phyloP scores from a whole-genome alignment of 345 rosid species.

The Gossypium herbaceum region DNA sequence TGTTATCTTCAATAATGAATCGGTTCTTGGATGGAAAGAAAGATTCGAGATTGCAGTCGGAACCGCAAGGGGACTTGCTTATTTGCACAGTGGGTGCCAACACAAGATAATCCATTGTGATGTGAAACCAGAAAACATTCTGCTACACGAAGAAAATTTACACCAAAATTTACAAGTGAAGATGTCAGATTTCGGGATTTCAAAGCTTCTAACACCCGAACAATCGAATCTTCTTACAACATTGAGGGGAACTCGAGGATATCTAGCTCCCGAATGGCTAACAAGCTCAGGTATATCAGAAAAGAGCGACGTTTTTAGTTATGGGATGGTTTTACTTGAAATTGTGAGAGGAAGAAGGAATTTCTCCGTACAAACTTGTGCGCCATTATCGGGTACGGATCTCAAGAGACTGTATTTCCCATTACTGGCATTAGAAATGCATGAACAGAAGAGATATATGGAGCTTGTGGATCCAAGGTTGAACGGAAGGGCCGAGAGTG shows the following conservation, averaged over 20 bases:
- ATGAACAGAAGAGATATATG: slow-evolving; percentile 55
- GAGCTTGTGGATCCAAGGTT: slow-evolving; percentile 77
- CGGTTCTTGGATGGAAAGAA: slow-evolving; percentile 67
- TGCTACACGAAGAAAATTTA: slow-evolving; percentile 37
- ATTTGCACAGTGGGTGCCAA: slow-evolving; percentile 66
- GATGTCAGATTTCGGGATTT: slow-evolving; percentile 69
- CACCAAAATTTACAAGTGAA: slow-evolving; percentile 45
- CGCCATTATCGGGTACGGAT: slow-evolving; percentile 25
- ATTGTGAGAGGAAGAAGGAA: slow-evolving; percentile 71
- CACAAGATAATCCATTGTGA: slow-evolving; percentile 70
- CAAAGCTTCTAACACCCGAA: slow-evolving; percentile 57
- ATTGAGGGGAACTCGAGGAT: slow-evolving; percentile 81
- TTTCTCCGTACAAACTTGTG: slow-evolving; percentile 34
- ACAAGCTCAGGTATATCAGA: slow-evolving; percentile 64
- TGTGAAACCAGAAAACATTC: slow-evolving; percentile 73
- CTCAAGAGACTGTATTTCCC: slow-evolving; percentile 52
- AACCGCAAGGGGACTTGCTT: slow-evolving; percentile 69
- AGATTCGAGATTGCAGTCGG: slow-evolving; percentile 63
- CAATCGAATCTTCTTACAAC: slow-evolving; percentile 62
- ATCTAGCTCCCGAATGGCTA: slow-evolving; percentile 78
- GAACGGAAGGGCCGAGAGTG: slow-evolving; percentile 56
- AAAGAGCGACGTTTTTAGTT: slow-evolving; percentile 80
- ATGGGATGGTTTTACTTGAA: slow-evolving; percentile 77
- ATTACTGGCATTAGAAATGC: slow-evolving; percentile 75
- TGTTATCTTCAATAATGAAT: slow-evolving; percentile 42